Base-by-base conservation (phyloP, 352 stramenopile genomes). In the Phytophthora niederhauseri region DNA sequence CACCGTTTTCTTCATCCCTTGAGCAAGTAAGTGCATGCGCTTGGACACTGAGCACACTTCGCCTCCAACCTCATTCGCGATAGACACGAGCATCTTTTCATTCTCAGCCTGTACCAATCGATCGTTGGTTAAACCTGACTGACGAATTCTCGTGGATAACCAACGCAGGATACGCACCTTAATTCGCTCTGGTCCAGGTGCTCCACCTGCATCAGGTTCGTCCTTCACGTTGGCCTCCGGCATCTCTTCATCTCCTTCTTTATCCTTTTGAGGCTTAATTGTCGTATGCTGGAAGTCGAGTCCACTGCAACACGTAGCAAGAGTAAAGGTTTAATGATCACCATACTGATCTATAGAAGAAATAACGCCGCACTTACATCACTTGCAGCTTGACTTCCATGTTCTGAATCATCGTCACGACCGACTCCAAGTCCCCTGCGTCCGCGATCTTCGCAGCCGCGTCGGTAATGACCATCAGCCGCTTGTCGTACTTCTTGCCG, bases 1-100 rank as follows among this genome's bases (percentile, higher is more conserved):
- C 19, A 94, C 85, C 0, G 78, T 81, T 53, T 90, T 91, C 63
- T 92, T 93, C 80, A 92, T 92, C 34, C 87, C 83, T 54, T 94
- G 87, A 5, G 81, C 78, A 20, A 95, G 64, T 41, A 93, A 63
- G 20, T 95, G 81, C 80, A 93, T 90, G 4, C 83, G 78, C 62
- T 90, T 87, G 36, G 79, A 85, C 19, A 90, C 85, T 19, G 85
- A 91, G 46, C 68, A 73, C 34, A 95, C 82, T 30, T 93, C 81
- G 11, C 87, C 87, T 12, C 68, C 65, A 4, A 95, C 84, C 73
- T 92, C 84, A 3, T 79, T 74, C 2, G 84, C 87, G 8, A 95
- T 91, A 11, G 84, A 93, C 8, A 93, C 82, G 6, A 95, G 82
- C 84, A 93, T 93, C 61, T 95, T 95, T 62, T 95, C 87, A 55